phyloP scores from a whole-genome alignment of 257 asterid species.

The Ehretia macrophylla region DNA sequence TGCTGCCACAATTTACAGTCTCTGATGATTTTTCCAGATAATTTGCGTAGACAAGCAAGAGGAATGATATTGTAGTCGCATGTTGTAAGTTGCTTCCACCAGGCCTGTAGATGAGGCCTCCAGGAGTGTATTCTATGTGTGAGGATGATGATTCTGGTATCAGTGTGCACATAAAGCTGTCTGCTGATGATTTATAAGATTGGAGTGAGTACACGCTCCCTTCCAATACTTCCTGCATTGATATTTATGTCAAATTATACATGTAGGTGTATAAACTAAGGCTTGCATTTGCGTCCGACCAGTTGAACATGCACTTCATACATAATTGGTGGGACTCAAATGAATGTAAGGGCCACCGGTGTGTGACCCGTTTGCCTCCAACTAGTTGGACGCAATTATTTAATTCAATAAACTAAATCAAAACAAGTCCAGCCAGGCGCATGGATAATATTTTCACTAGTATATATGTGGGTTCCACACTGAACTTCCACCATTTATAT shows the following conservation, averaged over 20 bases:
- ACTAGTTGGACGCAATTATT: too few species aligned
- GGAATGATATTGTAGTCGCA: slow-evolving; percentile 72
- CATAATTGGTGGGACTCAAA: too few species aligned
- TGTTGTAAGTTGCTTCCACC: slow-evolving; percentile 98
- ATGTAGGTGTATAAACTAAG: too few species aligned
- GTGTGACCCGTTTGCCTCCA: too few species aligned
- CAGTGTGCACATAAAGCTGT: slow-evolving; percentile 86
- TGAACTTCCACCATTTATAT: too few species aligned
- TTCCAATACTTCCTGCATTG: slow-evolving; percentile 74
- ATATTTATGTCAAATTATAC: slow-evolving; percentile 2
- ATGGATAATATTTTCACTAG: too few species aligned
- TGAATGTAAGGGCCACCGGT: too few species aligned
- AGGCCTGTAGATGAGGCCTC: slow-evolving; percentile 83
- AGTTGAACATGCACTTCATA: too few species aligned
- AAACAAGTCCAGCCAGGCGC: too few species aligned
- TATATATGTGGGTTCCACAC: too few species aligned
- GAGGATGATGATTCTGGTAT: slow-evolving; percentile 76
- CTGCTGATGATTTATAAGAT: slow-evolving; percentile 88
- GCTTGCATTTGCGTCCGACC: too few species aligned
- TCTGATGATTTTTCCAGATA: slow-evolving; percentile 63
- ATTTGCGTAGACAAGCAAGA: slow-evolving; percentile 73
- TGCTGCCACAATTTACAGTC: slow-evolving; percentile 57
- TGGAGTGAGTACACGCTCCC: slow-evolving; percentile 50
- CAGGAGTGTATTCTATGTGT: slow-evolving; percentile 74
- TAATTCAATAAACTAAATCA: too few species aligned